phyloP scores from a whole-genome alignment of 805 yeast genomes.

The Spathaspora girioi region DNA sequence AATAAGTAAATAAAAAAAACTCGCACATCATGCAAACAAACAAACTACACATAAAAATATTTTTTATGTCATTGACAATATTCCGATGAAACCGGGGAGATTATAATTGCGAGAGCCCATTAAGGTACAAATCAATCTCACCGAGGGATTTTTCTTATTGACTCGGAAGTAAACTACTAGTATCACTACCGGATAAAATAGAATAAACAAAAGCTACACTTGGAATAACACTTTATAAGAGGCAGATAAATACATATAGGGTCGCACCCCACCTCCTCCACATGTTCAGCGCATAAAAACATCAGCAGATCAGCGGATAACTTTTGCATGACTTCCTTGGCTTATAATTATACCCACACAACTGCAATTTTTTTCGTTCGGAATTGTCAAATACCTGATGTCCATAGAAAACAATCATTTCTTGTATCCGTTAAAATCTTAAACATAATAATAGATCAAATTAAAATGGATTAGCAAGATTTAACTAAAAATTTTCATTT shows the following conservation, averaged over 20 bases:
- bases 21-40: neutral
- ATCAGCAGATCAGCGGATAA: neutral
- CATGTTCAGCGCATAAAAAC: neutral
- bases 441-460: too few species aligned
- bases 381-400: neutral
- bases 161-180: neutral
- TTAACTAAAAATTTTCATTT: too few species aligned
- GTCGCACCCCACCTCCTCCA: neutral
- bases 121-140: neutral
- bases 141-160: neutral
- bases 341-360: neutral
- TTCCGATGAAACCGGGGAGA: neutral
- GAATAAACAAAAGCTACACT: neutral
- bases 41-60: neutral
- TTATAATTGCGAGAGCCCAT: neutral
- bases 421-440: neutral
- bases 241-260: neutral
- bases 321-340: neutral
- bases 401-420: neutral
- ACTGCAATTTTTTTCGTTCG: neutral
- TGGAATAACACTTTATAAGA: neutral
- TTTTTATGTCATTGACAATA: neutral
- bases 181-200: neutral
- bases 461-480: too few species aligned
- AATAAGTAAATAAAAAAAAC: neutral